phyloP scores from a whole-genome alignment of 1,139 yeast genomes.

The Zygosaccharomyces sapae region DNA sequence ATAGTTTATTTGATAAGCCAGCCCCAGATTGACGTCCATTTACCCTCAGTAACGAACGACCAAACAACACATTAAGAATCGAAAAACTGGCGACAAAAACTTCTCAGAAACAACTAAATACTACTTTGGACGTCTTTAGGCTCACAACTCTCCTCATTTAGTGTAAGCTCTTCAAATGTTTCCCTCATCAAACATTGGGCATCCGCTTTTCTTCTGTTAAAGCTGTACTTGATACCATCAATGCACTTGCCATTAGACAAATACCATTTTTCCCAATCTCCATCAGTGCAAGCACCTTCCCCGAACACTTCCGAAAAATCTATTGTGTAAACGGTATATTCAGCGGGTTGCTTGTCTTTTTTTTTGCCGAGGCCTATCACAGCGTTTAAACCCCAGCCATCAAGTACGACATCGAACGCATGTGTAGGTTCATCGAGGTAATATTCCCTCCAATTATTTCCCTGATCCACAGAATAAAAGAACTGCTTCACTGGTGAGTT shows the following conservation, averaged over 20 bases:
- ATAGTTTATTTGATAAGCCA: too few relatives aligned
- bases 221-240: slow-evolving; percentile 67
- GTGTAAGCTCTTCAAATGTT: slow-evolving; percentile 54
- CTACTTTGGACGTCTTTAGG: neutral
- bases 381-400: slow-evolving; percentile 65
- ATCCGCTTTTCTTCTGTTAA: slow-evolving; percentile 61
- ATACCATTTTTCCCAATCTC: slow-evolving; percentile 65
- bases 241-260: slow-evolving; percentile 59
- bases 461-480: slow-evolving; percentile 71
- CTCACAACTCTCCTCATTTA: slow-evolving; percentile 52
- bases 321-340: slow-evolving; percentile 41
- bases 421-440: slow-evolving; percentile 45
- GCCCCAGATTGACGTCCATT: too few relatives aligned
- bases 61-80: neutral
- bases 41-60: too few relatives aligned
- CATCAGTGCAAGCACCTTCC: slow-evolving; percentile 47
- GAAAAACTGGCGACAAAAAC: neutral
- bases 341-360: neutral
- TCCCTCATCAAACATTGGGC: slow-evolving; percentile 67
- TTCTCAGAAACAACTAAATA: neutral
- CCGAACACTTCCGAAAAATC: slow-evolving; percentile 60
- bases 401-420: slow-evolving; percentile 54
- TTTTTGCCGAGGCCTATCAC: slow-evolving; percentile 45
- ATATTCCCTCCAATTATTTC: slow-evolving; percentile 55
- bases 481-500: slow-evolving; percentile 35